Base-by-base conservation (phyloP, 2,329 filamentous ascomycete genomes). In the Madurella mycetomatis region DNA sequence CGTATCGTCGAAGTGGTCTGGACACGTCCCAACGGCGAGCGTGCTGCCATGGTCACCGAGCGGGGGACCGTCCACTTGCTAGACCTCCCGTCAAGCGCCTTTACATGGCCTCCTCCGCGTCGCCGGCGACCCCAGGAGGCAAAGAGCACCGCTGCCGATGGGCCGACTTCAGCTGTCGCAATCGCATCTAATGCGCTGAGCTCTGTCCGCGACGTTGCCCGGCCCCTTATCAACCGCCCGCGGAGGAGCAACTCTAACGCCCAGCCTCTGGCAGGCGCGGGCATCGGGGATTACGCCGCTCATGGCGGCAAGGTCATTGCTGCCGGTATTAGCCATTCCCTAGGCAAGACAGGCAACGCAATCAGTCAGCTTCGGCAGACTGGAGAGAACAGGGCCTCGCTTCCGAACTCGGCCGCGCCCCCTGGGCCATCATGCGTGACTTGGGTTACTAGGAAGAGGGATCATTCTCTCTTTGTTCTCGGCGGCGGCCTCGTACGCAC, bases 61-160 rank as follows among this genome's bases (percentile, higher is more conserved):
- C 88, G 92, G 62, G 91, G 92, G n/a, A 99, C 94, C 9, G 85
- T 96, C 11, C 94, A 99, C 71, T 82, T 97, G 42, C 86, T 96
- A 60, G 89, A 96, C 61, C 82, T 97, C 70, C 90, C 91, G 9
- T 79, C 83, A 44, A 88, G 84, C 59, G 89, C 90, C 4, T 92
- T 92, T 63, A 84, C 88, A 61, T 96, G 92, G 92, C 92, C 92
- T 41, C 89, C 91, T 19, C 85, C 84, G 41, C 79, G 82, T 40
- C 76, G 79, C 50, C 75, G 78, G 55, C 73, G 70, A 49, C 65
- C 65, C 39, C 72, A 70, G 55, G 76, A 81, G 39, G 70, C 70
- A 16, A 70, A 72, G 12, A 71, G 75, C 13, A 75, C 80, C 11
- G 66, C 74, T 7, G 68, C 80, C 2, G 80, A 84, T 44, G 72